A percentile compares a stretch with the other conserved stretches of the same genome.
phyloP scores from a whole-genome alignment of 2,329 filamentous ascomycete genomes.

The Trichothecium sympodiale region DNA sequence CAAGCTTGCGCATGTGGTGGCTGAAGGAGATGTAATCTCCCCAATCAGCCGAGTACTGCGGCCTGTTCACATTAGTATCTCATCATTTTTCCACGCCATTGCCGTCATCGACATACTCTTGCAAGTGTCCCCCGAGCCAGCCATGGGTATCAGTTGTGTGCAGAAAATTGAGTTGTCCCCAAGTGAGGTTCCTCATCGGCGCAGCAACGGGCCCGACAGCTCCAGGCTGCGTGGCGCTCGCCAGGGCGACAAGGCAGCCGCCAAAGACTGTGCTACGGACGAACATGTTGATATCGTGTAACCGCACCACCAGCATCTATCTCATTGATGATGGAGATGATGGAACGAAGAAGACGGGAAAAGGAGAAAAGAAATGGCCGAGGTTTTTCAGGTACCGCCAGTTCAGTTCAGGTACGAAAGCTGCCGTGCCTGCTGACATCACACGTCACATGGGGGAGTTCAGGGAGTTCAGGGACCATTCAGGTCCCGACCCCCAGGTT shows the following conservation, averaged over 20 bases:
- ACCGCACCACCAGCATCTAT: not conserved
- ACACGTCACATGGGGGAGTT: too few relatives aligned
- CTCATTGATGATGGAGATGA: not conserved
- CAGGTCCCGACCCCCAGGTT: too few relatives aligned
- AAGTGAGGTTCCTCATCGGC: constrained; percentile 73
- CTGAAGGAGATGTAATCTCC: constrained; percentile 95
- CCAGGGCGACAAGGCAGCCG: constrained; percentile 23
- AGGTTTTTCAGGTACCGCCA: too few relatives aligned
- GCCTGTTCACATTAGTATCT: constrained; percentile 32
- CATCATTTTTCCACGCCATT: not conserved
- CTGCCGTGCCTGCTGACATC: too few relatives aligned
- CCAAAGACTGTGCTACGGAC: constrained; percentile 10
- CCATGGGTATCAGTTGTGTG: constrained; percentile 95
- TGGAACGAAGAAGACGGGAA: too few relatives aligned
- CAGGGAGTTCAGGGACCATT: too few relatives aligned
- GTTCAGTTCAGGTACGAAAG: too few relatives aligned
- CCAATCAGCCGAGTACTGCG: constrained; percentile 93
- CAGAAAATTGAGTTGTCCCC: constrained; percentile 95
- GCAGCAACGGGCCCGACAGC: constrained; percentile 68
- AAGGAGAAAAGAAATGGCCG: too few relatives aligned
- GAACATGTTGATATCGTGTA: constrained; percentile 13
- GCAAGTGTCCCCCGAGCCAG: constrained; percentile 87
- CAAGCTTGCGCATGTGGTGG: constrained; percentile 65
- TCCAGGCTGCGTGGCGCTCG: constrained; percentile 57
- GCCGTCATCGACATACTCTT: constrained; percentile 50